Conservation (phyloP, 495 filamentous ascomycete genomes). For the Aspergillus biplanus region DNA sequence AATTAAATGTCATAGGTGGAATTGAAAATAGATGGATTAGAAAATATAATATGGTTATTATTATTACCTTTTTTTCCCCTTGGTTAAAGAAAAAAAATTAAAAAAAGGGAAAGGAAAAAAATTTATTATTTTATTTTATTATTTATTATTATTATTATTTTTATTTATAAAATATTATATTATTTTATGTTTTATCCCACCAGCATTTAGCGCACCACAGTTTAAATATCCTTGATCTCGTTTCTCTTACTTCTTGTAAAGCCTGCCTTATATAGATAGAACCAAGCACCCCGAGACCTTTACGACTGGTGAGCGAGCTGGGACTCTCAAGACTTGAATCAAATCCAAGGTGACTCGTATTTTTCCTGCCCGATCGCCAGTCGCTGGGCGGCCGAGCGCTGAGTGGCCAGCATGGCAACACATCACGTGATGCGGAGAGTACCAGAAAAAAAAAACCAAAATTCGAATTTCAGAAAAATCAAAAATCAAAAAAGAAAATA, state of each 20-base stretch:
- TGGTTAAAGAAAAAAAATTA: background rate
- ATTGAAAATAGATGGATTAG: slow-evolving; percentile 1
- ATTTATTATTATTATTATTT: slow-evolving; percentile 12
- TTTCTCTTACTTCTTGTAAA: background rate
- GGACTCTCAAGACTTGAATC: background rate
- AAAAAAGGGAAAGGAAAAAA: background rate
- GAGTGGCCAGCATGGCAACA: slow-evolving; percentile 23
- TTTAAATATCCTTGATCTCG: background rate
- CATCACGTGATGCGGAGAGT: slow-evolving; percentile 24
- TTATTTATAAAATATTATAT: slow-evolving; percentile 16
- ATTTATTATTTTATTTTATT: slow-evolving; percentile 7
- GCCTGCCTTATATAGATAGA: background rate
- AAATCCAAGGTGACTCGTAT: slow-evolving; percentile 11
- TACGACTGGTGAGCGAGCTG: background rate
- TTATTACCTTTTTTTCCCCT: slow-evolving; percentile 3
- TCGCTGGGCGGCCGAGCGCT: background rate
- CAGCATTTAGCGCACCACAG: slow-evolving; percentile 4
- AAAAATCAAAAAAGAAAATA: slow-evolving; percentile 29
- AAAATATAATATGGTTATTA: slow-evolving; percentile 8
- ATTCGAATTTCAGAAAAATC: slow-evolving; percentile 24
- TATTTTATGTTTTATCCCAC: slow-evolving; percentile 20
- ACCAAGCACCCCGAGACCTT: background rate
- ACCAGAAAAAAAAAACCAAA: slow-evolving; percentile 24
- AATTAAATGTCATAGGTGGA: slow-evolving; percentile 15
- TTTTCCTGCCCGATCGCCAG: slow-evolving; percentile 5